Evolutionary conservation across 73 alveolate species (phyloP).

Genomic region (Stentor roeselii): DNA sequence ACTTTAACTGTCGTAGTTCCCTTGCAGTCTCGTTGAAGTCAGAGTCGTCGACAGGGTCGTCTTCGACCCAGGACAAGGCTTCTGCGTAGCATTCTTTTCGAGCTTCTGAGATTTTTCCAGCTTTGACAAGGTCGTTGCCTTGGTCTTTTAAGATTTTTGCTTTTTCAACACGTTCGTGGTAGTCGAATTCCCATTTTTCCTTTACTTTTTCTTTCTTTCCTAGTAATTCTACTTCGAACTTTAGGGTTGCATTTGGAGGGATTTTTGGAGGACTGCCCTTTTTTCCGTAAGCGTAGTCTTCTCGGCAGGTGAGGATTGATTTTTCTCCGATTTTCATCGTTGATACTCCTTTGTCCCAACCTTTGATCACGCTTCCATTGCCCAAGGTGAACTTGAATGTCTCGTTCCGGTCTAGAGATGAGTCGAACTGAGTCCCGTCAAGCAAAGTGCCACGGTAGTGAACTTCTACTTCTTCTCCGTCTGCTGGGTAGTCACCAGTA

Average conservation of each 20-base stretch:
- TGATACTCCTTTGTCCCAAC: slow-evolving; percentile 96
- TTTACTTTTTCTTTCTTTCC: slow-evolving; percentile 67
- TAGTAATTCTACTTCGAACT: slow-evolving; percentile 83
- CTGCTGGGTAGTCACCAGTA: slow-evolving; percentile 49
- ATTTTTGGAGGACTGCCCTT: slow-evolving; percentile 93
- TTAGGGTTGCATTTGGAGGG: slow-evolving; percentile 92
- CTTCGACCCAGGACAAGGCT: slow-evolving; percentile 64
- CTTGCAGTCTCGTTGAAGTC: slow-evolving; percentile 30
- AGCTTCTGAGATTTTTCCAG: slow-evolving; percentile 66
- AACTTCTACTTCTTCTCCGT: slow-evolving; percentile 61
- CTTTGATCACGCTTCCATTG: slow-evolving; percentile 88
- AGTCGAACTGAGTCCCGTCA: slow-evolving; percentile 85
- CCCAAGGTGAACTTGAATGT: slow-evolving; percentile 84
- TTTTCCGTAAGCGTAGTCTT: slow-evolving; percentile 82
- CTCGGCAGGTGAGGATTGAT: slow-evolving; percentile 60
- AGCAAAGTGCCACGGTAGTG: slow-evolving; percentile 80
- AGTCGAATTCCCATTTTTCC: slow-evolving; percentile 78
- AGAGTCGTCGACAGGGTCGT: slow-evolving; percentile 44
- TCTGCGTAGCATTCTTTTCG: slow-evolving; percentile 55
- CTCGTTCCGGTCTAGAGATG: slow-evolving; percentile 56
- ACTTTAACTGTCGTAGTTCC: slow-evolving; percentile 49
- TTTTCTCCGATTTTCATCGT: slow-evolving; percentile 89
- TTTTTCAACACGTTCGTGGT: slow-evolving; percentile 73
- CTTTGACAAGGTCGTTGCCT: slow-evolving; percentile 80
- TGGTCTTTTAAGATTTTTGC: slow-evolving; percentile 79